Base-by-base conservation (phyloP, 116 monocot species). In the Trichopus zeylanicus region DNA sequence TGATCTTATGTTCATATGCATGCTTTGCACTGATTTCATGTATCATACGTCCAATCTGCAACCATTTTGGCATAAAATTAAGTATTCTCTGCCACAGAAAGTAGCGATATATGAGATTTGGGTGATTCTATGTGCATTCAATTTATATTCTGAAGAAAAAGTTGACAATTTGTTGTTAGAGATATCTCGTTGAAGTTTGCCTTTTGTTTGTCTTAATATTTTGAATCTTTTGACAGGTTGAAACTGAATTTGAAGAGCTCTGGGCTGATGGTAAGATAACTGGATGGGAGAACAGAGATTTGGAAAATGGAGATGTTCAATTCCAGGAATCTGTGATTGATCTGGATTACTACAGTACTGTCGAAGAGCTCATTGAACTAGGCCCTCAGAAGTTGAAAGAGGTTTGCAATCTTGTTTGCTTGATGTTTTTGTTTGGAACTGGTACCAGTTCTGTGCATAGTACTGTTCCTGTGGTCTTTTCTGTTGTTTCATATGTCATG, bases 291-390 rank as follows among this genome's bases (percentile, higher is more conserved):
- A 81, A 60, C 35, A 81, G 75, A 21, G 81, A 26, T 16, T n/a
- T 37, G 53, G 86, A 81, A 63, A 87, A 91, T 75, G 87, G 79
- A 47, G 57, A 64, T 52, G 29, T 51, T 53, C 55, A 68, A 25
- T 76, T 77, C 19, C 74, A 59, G 55, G 87, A 91, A 29, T 65
- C 81, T 73, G 67, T 73, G 15, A 68, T 97, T 57, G 91, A 97
- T 80, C 97, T 97, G 66, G 97, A 97, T 67, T 87, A 97, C 56
- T 97, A 91, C 47, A 85, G 72, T 69, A 75, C 87, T 22, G 75
- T 85, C 21, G 91, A 97, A 74, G 97, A 97, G 73, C 77, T 97
- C 27, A 73, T 87, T 70, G 81, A 84, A 80, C 72, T 97, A 22
- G 97, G 87, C 6, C 75, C 84, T 63, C 81, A 97, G 77, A 97